Percentiles rank a stretch among this genome's conserved stretches.
phyloP scores from a whole-genome alignment of 2,329 filamentous ascomycete species.

The Phialocephala subalpina region DNA sequence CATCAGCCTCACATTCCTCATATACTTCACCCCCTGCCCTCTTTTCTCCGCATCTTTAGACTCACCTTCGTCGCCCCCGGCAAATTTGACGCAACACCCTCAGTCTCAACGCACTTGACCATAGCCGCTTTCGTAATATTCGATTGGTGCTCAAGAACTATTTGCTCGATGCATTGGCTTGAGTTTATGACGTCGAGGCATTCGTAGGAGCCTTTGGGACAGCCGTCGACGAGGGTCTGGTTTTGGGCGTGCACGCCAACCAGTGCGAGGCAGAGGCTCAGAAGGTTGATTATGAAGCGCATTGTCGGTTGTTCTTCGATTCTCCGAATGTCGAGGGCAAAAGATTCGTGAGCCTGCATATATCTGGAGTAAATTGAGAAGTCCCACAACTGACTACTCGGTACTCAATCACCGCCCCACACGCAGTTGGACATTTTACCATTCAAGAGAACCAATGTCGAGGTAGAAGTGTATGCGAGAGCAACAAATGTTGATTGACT shows the following conservation, averaged over 20 bases:
- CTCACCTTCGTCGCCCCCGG: slow-evolving; percentile 28
- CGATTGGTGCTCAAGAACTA: slow-evolving; percentile 17
- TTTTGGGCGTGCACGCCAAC: slow-evolving; percentile 15
- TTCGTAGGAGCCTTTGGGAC: slow-evolving; percentile 11
- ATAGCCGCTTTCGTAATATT: slow-evolving; percentile 21
- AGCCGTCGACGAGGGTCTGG: slow-evolving; percentile 1
- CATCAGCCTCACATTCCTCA: slow-evolving; percentile 3
- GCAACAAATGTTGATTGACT: background rate
- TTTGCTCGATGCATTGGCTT: slow-evolving; percentile 25
- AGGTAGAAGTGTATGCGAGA: background rate
- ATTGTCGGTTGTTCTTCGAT: background rate
- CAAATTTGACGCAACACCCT: slow-evolving; percentile 20
- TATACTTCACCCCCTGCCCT: background rate
- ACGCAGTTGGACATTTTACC: background rate
- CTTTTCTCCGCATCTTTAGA: background rate
- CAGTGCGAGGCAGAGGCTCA: slow-evolving; percentile 10
- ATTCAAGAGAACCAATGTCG: background rate
- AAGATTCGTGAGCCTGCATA: too few relatives aligned
- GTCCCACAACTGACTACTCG: too few relatives aligned
- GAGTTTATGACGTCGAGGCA: slow-evolving; percentile 24
- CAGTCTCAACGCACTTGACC: slow-evolving; percentile 24
- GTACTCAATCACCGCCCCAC: too few relatives aligned
- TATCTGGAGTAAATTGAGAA: too few relatives aligned
- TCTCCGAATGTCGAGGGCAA: background rate
- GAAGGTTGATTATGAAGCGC: background rate